Percentiles rank a stretch among this genome's conserved stretches.
These are phyloP conservation scores for Parachlorella kessleri DNA, from an alignment of 139 green algal species.

Conservation along the genomic window DNA sequence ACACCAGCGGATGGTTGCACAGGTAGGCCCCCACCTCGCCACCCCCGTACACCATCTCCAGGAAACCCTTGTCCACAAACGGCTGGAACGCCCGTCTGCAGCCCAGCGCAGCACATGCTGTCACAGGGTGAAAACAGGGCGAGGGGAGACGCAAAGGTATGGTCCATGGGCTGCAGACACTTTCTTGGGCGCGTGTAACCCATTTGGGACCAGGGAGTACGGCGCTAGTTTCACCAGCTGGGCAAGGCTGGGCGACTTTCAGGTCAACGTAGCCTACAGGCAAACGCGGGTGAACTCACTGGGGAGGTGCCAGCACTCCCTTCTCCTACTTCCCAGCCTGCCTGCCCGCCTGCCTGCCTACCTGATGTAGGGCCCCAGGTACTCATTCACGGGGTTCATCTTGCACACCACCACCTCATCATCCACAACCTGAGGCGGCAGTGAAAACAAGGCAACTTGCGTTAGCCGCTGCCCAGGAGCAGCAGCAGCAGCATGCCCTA, in stretches of 20 bases:
- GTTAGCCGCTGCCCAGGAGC: not conserved
- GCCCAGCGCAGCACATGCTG: not conserved
- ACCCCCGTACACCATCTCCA: slow-evolving; percentile 79
- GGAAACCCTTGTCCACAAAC: slow-evolving; percentile 63
- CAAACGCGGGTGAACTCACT: too few relatives aligned
- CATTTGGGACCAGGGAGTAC: too few relatives aligned
- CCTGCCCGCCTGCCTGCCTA: not conserved
- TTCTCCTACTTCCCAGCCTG: too few relatives aligned
- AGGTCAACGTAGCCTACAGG: too few relatives aligned
- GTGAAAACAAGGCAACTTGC: not conserved
- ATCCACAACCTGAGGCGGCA: slow-evolving; percentile 43
- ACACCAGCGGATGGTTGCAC: slow-evolving; percentile 50
- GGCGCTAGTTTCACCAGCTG: too few relatives aligned
- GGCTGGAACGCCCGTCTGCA: slow-evolving; percentile 55
- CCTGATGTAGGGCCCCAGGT: slow-evolving; percentile 61
- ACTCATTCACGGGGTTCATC: slow-evolving; percentile 80
- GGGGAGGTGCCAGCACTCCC: too few relatives aligned
- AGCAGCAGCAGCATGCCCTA: not conserved
- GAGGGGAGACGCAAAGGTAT: too few relatives aligned
- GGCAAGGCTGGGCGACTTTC: too few relatives aligned
- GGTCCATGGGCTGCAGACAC: too few relatives aligned
- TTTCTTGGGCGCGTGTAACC: too few relatives aligned
- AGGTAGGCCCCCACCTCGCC: slow-evolving; percentile 60
- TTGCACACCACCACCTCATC: slow-evolving; percentile 78
- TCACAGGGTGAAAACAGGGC: too few relatives aligned